phyloP scores from a whole-genome alignment of 805 yeast species.

The Yarrowia porcina region DNA sequence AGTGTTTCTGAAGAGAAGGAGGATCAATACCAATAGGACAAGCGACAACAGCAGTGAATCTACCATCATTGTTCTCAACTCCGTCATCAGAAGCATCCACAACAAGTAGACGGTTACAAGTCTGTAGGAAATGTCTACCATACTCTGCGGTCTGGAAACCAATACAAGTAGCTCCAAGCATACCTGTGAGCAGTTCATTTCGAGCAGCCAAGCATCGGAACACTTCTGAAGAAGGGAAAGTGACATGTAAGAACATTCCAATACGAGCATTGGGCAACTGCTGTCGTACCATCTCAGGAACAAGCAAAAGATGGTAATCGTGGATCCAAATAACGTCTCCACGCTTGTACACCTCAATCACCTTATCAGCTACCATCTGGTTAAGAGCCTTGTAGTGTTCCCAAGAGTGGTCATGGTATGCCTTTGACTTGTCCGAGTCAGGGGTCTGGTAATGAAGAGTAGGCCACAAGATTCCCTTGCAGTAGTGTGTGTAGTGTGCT shows the following conservation, averaged over 20 bases:
- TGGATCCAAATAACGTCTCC: constrained; percentile 89
- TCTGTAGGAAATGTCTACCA: constrained; percentile 88
- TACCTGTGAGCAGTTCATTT: constrained; percentile 67
- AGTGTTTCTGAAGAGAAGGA: constrained; percentile 50
- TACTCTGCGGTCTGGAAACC: constrained; percentile 92
- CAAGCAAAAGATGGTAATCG: constrained; percentile 85
- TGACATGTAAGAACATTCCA: constrained; percentile 87
- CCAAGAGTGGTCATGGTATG: constrained; percentile 96
- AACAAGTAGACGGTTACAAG: constrained; percentile 76
- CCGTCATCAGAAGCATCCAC: constrained; percentile 88
- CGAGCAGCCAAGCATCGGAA: constrained; percentile 92
- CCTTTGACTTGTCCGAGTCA: constrained; percentile 88
- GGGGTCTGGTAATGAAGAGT: constrained; percentile 92
- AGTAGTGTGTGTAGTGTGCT: constrained; percentile 87
- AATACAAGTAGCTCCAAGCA: constrained; percentile 83
- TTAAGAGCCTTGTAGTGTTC: constrained; percentile 72
- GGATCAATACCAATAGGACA: constrained; percentile 45
- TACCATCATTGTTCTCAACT: constrained; percentile 52
- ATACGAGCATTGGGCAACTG: constrained; percentile 77
- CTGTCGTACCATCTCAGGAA: constrained; percentile 78
- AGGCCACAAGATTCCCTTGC: constrained; percentile 96
- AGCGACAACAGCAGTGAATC: constrained; percentile 39
- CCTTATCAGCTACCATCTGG: constrained; percentile 71
- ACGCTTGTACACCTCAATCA: constrained; percentile 61
- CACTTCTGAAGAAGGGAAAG: constrained; percentile 94